These are phyloP conservation scores for Coemansia reversa DNA, from an alignment of 192 early-diverging fungal genomes.

Conservation along the genomic window DNA sequence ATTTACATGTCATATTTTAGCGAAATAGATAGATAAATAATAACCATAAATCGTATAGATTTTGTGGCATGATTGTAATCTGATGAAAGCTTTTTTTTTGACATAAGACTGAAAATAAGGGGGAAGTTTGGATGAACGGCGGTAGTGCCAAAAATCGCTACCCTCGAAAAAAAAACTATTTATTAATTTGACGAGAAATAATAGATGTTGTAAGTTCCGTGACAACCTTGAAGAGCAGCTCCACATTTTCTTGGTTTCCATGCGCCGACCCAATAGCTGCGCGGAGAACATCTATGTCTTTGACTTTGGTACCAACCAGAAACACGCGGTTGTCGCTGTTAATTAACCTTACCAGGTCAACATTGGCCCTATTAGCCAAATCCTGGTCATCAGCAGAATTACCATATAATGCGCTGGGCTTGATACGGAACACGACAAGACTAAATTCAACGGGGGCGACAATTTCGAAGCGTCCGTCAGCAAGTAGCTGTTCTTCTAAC, in stretches of 20 bases:
- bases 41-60: too few species aligned
- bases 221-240: background rate
- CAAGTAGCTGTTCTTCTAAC: conserved; percentile 37
- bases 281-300: conserved; percentile 35
- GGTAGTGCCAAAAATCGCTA: too few species aligned
- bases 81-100: too few species aligned
- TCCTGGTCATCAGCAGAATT: background rate
- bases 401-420: conserved; percentile 17
- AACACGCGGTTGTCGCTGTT: conserved; percentile 47
- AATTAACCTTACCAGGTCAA: conserved; percentile 22
- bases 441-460: conserved; percentile 46
- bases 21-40: background rate
- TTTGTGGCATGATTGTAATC: background rate
- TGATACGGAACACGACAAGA: conserved; percentile 54
- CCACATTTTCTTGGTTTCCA: conserved; percentile 20
- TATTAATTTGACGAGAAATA: background rate
- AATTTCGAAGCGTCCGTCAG: conserved; percentile 53
- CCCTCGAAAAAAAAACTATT: background rate
- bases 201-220: background rate
- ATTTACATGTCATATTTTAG: background rate
- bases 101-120: background rate
- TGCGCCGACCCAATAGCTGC: conserved; percentile 35
- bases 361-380: conserved; percentile 34
- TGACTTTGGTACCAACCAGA: conserved; percentile 36
- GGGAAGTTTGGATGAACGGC: background rate